Evolutionary conservation across 192 early-diverging fungal species (phyloP).

Genomic region (Entrophospora sp.): DNA sequence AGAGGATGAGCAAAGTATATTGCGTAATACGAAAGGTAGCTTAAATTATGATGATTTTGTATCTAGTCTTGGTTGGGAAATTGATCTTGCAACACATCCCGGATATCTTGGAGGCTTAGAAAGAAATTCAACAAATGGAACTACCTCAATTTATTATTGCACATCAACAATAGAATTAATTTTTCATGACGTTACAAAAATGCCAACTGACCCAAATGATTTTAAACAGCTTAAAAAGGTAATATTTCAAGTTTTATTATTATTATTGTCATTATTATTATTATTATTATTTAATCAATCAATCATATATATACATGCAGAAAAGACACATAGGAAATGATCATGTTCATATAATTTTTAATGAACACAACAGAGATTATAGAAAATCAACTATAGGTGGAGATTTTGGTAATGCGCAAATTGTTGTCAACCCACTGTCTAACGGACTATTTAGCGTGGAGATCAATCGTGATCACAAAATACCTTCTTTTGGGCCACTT

Average conservation of each 20-base stretch:
- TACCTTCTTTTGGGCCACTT: conserved; percentile 83
- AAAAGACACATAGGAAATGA: conserved; percentile 99
- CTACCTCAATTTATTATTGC: conserved; percentile 72
- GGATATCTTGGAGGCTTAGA: conserved; percentile 88
- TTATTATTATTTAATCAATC: conserved; percentile 2
- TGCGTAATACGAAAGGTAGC: conserved; percentile 70
- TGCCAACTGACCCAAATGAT: conserved; percentile 78
- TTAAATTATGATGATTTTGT: conserved; percentile 78
- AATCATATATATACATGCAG: conserved; percentile 32
- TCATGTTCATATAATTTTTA: conserved; percentile 98
- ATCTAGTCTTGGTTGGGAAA: conserved; percentile 84
- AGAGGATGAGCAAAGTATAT: conserved; percentile 79
- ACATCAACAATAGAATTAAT: conserved; percentile 78
- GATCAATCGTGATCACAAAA: conserved; percentile 35
- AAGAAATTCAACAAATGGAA: conserved; percentile 66
- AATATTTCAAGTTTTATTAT: conserved; percentile 5
- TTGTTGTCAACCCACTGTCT: conserved; percentile 75
- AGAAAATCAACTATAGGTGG: conserved; percentile 85
- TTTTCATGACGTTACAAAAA: conserved; percentile 83
- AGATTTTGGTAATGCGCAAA: conserved; percentile 96
- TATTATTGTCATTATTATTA: neutral
- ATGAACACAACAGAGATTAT: conserved; percentile 86
- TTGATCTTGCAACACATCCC: conserved; percentile 71
- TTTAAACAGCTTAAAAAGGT: conserved; percentile 89
- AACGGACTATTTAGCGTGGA: conserved; percentile 57